Evolutionary conservation across 176 grass and related monocot genomes (phyloP).

Genomic region (Neostapfia colusana): DNA sequence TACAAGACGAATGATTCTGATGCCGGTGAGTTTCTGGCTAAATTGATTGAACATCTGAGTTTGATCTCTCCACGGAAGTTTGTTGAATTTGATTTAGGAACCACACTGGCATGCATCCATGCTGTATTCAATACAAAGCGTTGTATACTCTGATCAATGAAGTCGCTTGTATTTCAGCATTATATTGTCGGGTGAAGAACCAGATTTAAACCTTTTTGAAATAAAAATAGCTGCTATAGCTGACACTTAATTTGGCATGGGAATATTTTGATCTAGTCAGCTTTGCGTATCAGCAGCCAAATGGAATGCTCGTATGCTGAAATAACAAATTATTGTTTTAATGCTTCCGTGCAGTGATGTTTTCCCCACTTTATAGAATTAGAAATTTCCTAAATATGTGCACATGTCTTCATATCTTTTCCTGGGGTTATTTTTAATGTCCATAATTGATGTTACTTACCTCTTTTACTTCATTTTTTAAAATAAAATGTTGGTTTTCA

Average conservation of each 20-base stretch:
- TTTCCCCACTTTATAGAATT: neutral
- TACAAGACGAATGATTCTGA: neutral
- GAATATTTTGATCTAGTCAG: constrained; percentile 72
- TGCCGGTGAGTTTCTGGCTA: neutral
- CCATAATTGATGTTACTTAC: no score
- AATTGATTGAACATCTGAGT: neutral
- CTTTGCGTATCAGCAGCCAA: constrained; percentile 61
- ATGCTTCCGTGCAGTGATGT: neutral
- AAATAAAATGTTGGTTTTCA: no score
- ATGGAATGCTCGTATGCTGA: constrained; percentile 54
- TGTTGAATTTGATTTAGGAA: no score
- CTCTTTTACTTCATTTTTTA: no score
- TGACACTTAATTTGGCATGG: constrained; percentile 43
- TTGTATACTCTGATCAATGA: no score
- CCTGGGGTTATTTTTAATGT: constrained; percentile 16
- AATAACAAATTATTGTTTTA: constrained; percentile 6
- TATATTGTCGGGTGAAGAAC: no score
- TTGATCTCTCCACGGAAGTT: neutral
- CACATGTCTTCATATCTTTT: constrained; percentile 10
- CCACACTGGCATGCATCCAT: no score
- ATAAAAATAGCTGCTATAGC: neutral
- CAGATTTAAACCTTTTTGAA: no score
- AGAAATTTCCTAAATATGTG: constrained; percentile 4
- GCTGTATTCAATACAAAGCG: no score
- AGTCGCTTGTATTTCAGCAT: constrained; percentile 5